Conservation (phyloP, 768 basidiomycete genomes). For the Boletellus ananiceps region DNA sequence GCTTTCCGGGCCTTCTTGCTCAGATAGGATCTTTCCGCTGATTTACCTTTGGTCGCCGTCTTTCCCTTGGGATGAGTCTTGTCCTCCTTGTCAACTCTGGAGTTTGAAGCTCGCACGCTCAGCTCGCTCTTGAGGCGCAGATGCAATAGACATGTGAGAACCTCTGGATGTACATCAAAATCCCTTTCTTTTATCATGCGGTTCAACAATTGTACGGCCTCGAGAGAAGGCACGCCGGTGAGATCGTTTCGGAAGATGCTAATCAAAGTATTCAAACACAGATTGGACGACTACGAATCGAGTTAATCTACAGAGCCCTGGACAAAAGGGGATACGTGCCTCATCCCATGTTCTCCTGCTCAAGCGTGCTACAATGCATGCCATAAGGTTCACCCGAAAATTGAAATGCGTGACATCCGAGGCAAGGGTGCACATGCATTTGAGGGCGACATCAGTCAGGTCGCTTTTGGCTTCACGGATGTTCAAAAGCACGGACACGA, state of each 20-base stretch:
- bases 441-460: constrained; percentile 64
- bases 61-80: constrained; percentile 37
- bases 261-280: constrained; percentile 79
- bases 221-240: constrained; percentile 78
- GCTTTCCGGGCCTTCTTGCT: constrained; percentile 90
- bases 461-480: constrained; percentile 53
- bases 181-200: constrained; percentile 93
- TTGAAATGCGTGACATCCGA: constrained; percentile 92
- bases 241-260: constrained; percentile 79
- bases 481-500: constrained; percentile 16
- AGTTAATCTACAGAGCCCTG: constrained; percentile 3
- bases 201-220: constrained; percentile 85
- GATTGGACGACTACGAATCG: constrained; percentile 65
- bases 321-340: constrained; percentile 42
- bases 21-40: constrained; percentile 62
- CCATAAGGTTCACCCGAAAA: constrained; percentile 90
- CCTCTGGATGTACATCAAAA: constrained; percentile 86
- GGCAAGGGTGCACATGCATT: constrained; percentile 84
- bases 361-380: constrained; percentile 73
- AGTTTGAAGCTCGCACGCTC: constrained; percentile 69
- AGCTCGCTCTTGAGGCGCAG: constrained; percentile 87
- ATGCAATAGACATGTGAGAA: constrained; percentile 77
- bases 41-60: constrained; percentile 49
- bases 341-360: constrained; percentile 88
- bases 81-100: constrained; percentile 54